Conservation (phyloP, 2,329 filamentous ascomycete genomes). For the Fusarium sp. region DNA sequence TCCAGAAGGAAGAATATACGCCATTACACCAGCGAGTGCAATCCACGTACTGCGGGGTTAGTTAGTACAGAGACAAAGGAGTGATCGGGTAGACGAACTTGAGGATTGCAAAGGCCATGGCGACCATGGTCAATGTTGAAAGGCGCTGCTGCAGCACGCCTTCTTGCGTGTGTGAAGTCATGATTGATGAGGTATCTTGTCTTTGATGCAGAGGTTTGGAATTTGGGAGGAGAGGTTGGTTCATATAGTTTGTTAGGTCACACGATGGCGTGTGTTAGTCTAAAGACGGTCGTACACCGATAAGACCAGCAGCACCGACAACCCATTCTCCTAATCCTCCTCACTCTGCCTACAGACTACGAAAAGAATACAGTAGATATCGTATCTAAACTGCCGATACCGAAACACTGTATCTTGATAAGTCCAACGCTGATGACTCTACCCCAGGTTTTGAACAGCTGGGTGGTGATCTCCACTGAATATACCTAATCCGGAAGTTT, state of each 20-base stretch:
- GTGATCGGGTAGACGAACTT: constrained; percentile 44
- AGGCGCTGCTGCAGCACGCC: constrained; percentile 36
- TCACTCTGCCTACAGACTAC: not conserved
- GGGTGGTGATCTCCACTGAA: not conserved
- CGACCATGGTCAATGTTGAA: constrained; percentile 55
- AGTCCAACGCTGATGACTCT: not conserved
- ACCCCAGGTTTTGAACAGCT: constrained; percentile 15
- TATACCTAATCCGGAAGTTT: not conserved
- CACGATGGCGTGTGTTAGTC: not conserved
- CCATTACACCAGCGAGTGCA: constrained; percentile 56
- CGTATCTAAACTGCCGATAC: constrained; percentile 3
- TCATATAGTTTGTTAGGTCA: constrained; percentile 18
- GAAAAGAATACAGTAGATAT: not conserved
- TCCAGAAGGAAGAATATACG: constrained; percentile 55
- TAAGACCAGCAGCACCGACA: not conserved
- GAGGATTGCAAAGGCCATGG: constrained; percentile 56
- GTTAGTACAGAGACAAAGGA: not conserved
- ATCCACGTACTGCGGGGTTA: constrained; percentile 41
- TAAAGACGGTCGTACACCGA: not conserved
- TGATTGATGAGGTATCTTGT: not conserved
- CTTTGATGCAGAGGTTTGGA: not conserved
- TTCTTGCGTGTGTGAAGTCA: not conserved
- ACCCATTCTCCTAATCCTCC: not conserved
- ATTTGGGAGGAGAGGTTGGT: not conserved
- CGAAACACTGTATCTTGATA: constrained; percentile 11